Evolutionary conservation across 192 early-diverging fungal genomes (phyloP).

Genomic region (Entomortierella lignicola): DNA sequence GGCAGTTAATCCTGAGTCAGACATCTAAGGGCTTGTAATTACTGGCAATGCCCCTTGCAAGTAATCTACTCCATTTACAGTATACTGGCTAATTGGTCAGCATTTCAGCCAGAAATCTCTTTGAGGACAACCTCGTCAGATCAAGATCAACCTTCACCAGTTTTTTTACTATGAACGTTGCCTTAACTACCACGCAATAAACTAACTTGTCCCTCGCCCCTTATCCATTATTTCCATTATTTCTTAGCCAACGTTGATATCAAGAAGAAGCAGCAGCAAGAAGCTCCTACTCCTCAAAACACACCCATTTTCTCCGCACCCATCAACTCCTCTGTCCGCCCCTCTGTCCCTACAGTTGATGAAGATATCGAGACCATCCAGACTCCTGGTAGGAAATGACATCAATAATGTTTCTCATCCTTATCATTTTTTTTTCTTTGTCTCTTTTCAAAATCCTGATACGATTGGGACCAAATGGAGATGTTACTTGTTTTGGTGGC

Average conservation of each 20-base stretch:
- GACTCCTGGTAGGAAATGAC: constrained; percentile 39
- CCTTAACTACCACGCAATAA: background rate
- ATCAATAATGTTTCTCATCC: background rate
- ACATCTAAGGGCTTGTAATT: no score
- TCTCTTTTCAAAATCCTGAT: background rate
- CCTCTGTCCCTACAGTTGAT: constrained; percentile 60
- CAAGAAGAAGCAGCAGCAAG: constrained; percentile 63
- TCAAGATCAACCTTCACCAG: background rate
- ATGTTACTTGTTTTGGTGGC: constrained; percentile 3
- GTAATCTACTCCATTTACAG: no score
- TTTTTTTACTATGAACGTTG: background rate
- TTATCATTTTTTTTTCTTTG: background rate
- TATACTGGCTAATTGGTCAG: background rate
- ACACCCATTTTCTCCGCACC: constrained; percentile 67
- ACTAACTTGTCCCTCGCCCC: background rate
- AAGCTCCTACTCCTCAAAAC: constrained; percentile 68
- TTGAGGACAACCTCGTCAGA: background rate
- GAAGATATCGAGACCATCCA: constrained; percentile 63
- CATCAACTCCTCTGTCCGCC: constrained; percentile 62
- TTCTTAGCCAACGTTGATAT: constrained; percentile 62
- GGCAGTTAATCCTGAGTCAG: no score
- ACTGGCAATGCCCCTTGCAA: no score
- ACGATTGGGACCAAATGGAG: no score
- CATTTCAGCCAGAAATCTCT: background rate
- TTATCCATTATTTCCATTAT: background rate